Conservation (phyloP, 345 rosid species). For the Populus davidiana region DNA sequence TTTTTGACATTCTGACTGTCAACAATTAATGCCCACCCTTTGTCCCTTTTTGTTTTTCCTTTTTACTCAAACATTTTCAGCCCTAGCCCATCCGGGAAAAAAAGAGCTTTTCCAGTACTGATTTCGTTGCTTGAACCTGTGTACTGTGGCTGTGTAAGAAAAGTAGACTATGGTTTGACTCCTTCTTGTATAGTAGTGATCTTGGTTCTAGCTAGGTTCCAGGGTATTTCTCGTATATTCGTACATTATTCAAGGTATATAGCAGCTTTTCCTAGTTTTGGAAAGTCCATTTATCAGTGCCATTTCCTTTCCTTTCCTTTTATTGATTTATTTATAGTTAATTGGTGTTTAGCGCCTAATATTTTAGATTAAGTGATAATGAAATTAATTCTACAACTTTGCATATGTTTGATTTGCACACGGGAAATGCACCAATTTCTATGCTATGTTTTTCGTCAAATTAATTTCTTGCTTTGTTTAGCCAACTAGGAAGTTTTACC, state of each 20-base stretch:
- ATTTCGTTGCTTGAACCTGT: neutral
- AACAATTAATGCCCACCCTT: neutral
- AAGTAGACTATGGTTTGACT: constrained; percentile 11
- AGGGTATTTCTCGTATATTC: neutral
- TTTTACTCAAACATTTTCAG: neutral
- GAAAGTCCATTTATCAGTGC: neutral
- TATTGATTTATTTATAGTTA: neutral
- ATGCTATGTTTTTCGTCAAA: neutral
- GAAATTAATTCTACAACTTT: neutral
- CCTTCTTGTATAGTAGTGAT: constrained; percentile 1
- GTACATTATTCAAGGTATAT: neutral
- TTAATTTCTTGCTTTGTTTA: neutral
- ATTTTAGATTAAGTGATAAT: neutral
- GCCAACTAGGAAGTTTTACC: neutral
- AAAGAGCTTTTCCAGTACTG: neutral
- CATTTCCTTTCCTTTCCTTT: neutral
- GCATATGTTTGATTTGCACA: neutral
- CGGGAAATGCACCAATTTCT: neutral
- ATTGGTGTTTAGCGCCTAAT: neutral
- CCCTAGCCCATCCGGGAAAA: neutral
- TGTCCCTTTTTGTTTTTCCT: neutral
- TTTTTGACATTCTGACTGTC: neutral
- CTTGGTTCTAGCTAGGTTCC: constrained; percentile 1
- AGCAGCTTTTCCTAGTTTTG: neutral
- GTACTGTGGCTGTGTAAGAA: constrained; percentile 1